Evolutionary conservation across 2,329 filamentous ascomycete genomes (phyloP).

Genomic region (Atkinsonella texensis): DNA sequence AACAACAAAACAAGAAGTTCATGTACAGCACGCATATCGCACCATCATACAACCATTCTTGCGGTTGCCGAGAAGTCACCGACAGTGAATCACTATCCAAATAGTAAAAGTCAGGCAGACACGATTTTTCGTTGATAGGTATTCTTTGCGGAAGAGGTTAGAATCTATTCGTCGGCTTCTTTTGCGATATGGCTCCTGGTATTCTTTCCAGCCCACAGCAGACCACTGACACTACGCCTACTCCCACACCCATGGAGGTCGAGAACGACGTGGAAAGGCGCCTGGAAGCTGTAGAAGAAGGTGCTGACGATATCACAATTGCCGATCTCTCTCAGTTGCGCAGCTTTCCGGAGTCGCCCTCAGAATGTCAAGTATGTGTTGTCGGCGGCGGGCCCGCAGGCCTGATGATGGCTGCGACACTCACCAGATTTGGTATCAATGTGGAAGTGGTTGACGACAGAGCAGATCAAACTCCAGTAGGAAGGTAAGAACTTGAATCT

Average conservation of each 20-base stretch:
- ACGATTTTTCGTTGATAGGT: too few species aligned
- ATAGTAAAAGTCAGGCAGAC: too few species aligned
- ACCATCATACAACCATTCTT: too few species aligned
- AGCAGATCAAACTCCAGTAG: constrained; percentile 53
- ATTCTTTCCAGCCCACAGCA: constrained; percentile 4
- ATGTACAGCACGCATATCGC: background rate
- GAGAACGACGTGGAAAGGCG: constrained; percentile 9
- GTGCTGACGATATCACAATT: constrained; percentile 23
- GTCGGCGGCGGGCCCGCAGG: constrained; percentile 45
- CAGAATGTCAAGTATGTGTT: constrained; percentile 36
- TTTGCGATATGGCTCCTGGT: constrained; percentile 5
- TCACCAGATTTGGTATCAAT: constrained; percentile 55
- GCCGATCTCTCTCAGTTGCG: constrained; percentile 36
- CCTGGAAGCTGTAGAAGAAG: constrained; percentile 12
- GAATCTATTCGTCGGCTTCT: background rate
- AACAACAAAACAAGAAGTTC: background rate
- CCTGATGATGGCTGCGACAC: constrained; percentile 40
- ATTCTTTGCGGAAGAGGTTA: background rate
- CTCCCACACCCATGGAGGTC: constrained; percentile 3
- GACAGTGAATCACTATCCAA: too few species aligned
- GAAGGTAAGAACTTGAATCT: constrained; percentile 26
- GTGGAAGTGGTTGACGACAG: constrained; percentile 57
- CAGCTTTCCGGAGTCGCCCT: constrained; percentile 34
- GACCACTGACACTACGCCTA: background rate
- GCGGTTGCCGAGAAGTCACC: too few species aligned